Conservation (phyloP, 192 early-diverging fungal genomes). For the Rhizophagus sp. region DNA sequence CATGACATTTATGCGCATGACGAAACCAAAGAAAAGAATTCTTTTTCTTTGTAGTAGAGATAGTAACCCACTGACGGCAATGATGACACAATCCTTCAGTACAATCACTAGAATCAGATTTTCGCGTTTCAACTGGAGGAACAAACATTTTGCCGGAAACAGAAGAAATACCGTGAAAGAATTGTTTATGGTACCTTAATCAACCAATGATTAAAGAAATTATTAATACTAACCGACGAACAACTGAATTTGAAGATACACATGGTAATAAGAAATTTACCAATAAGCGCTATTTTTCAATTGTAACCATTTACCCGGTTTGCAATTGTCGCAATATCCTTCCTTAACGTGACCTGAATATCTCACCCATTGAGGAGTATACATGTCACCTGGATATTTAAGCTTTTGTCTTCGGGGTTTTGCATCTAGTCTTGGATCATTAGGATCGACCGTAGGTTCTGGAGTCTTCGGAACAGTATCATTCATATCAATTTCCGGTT, state of each 20-base stretch:
- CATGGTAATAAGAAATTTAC: conserved; percentile 37
- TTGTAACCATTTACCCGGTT: conserved; percentile 83
- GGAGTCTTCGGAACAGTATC: neutral
- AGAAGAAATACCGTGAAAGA: conserved; percentile 83
- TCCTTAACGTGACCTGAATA: conserved; percentile 74
- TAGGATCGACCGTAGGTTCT: conserved; percentile 5
- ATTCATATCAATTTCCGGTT: neutral
- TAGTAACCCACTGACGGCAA: conserved; percentile 80
- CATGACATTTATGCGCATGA: conserved; percentile 85
- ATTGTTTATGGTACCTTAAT: conserved; percentile 82
- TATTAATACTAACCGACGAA: neutral
- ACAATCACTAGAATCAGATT: conserved; percentile 59
- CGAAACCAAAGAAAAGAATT: conserved; percentile 77
- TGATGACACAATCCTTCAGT: conserved; percentile 84
- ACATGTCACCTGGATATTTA: conserved; percentile 69
- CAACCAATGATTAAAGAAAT: neutral
- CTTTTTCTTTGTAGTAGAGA: conserved; percentile 73
- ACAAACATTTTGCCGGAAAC: conserved; percentile 77
- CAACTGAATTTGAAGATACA: neutral
- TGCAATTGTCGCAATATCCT: conserved; percentile 81
- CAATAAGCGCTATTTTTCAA: conserved; percentile 88
- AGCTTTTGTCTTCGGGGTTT: conserved; percentile 64
- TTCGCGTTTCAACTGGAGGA: conserved; percentile 70
- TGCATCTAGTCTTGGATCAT: neutral
- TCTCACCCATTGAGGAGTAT: conserved; percentile 85